Evolutionary conservation across 768 basidiomycete species (phyloP).

Genomic region (Suillus cothurnatus): DNA sequence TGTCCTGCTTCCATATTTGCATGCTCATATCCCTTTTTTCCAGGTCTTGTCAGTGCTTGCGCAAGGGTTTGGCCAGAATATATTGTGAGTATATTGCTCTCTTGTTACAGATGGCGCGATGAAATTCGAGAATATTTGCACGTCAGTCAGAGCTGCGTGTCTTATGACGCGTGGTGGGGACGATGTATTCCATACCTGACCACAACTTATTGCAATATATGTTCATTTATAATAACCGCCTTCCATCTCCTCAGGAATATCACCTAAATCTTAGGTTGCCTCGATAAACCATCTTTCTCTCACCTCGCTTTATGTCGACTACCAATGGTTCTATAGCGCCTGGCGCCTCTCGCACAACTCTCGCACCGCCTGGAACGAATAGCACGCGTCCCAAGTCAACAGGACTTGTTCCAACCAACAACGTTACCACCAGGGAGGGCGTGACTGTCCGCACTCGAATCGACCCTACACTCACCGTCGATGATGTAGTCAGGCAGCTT

Average conservation of each 20-base stretch:
- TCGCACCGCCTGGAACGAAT: constrained; percentile 29
- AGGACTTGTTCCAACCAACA: constrained; percentile 78
- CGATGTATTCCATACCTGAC: constrained; percentile 50
- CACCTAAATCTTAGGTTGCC: background rate
- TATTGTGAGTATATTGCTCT: constrained; percentile 3
- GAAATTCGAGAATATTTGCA: constrained; percentile 56
- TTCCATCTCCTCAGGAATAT: constrained; percentile 1
- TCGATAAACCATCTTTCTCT: constrained; percentile 25
- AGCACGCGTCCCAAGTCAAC: constrained; percentile 44
- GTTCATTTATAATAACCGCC: background rate
- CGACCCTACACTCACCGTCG: constrained; percentile 80
- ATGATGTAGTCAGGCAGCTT: constrained; percentile 83
- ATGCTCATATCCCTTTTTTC: background rate
- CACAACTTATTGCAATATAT: constrained; percentile 4
- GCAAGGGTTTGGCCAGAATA: background rate
- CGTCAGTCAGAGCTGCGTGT: constrained; percentile 55
- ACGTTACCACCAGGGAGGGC: constrained; percentile 76
- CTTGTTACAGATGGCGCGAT: constrained; percentile 32
- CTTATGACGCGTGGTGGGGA: constrained; percentile 36
- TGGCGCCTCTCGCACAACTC: constrained; percentile 30
- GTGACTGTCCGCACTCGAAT: constrained; percentile 80
- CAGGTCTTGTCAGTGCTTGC: background rate
- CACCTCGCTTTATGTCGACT: constrained; percentile 31
- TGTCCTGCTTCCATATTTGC: background rate
- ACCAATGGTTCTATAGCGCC: constrained; percentile 35